phyloP scores from a whole-genome alignment of 441 rosid genomes.

The California macrophylla region DNA sequence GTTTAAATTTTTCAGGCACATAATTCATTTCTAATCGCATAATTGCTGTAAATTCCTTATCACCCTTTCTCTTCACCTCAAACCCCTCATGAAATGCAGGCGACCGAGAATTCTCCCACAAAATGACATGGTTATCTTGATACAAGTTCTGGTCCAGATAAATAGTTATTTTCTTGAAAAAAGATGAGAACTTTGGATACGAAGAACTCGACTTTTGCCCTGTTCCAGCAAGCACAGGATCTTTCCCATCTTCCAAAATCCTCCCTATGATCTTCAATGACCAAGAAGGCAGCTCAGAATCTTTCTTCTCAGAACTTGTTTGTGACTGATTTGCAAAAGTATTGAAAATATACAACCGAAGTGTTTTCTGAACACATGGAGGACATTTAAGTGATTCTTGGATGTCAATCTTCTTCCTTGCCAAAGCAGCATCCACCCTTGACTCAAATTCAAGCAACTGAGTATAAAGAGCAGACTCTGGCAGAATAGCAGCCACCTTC shows the following conservation, averaged over 20 bases:
- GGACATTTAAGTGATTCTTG: slow-evolving; percentile 87
- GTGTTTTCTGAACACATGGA: slow-evolving; percentile 75
- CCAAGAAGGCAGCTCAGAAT: slow-evolving; percentile 83
- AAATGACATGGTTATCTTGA: slow-evolving; percentile 69
- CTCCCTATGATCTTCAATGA: slow-evolving; percentile 83
- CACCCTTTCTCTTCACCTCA: slow-evolving; percentile 93
- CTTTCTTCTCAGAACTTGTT: slow-evolving; percentile 54
- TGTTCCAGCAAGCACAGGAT: slow-evolving; percentile 62
- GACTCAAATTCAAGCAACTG: slow-evolving; percentile 93
- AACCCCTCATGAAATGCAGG: slow-evolving; percentile 89
- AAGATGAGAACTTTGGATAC: slow-evolving; percentile 72
- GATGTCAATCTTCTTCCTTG: slow-evolving; percentile 86
- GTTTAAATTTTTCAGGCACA: slow-evolving; percentile 79
- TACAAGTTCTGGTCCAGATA: slow-evolving; percentile 75
- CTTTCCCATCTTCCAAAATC: slow-evolving; percentile 82
- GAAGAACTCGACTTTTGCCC: slow-evolving; percentile 51
- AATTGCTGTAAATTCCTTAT: slow-evolving; percentile 65
- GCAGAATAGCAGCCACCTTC: slow-evolving; percentile 80
- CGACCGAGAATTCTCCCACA: slow-evolving; percentile 82
- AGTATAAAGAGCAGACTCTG: slow-evolving; percentile 85
- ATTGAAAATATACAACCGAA: slow-evolving; percentile 80
- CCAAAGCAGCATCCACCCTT: slow-evolving; percentile 71
- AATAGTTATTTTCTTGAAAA: slow-evolving; percentile 79
- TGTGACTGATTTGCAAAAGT: slow-evolving; percentile 72
- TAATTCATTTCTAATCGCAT: slow-evolving; percentile 83